Conservation (phyloP, 2,329 filamentous ascomycete genomes). For the Colletotrichum sp. region DNA sequence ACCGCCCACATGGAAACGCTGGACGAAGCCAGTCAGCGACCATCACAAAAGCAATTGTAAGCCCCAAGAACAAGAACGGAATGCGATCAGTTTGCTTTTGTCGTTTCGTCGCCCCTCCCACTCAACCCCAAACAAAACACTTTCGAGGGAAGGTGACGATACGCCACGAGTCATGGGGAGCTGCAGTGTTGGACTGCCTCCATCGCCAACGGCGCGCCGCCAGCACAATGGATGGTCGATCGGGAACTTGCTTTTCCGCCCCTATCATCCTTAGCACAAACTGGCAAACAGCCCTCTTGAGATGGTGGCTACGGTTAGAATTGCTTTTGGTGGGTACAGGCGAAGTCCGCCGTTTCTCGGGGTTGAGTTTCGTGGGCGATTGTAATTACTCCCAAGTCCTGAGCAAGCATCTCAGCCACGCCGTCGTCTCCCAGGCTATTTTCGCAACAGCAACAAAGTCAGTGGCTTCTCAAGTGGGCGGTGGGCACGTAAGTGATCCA, state of each 20-base stretch:
- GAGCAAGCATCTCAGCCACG: conserved; percentile 15
- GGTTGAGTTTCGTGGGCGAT: neutral
- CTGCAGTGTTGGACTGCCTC: neutral
- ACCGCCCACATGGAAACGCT: neutral
- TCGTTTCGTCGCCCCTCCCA: neutral
- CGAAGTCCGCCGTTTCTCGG: neutral
- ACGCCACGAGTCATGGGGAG: conserved; percentile 10
- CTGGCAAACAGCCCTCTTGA: neutral
- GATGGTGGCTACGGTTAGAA: neutral
- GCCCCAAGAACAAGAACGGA: neutral
- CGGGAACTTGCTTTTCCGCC: neutral
- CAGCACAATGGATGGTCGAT: neutral
- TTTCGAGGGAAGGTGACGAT: neutral
- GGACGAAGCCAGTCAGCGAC: neutral
- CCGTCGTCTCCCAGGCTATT: neutral
- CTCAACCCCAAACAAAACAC: neutral
- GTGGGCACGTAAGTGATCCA: neutral
- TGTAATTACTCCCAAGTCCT: neutral
- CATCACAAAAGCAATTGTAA: neutral
- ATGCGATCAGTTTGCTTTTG: neutral
- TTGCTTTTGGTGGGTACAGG: neutral
- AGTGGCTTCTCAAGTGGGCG: neutral
- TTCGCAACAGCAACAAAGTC: neutral
- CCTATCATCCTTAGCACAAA: neutral
- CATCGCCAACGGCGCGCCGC: neutral